A percentile compares a stretch with the other conserved stretches of the same genome.
Evolutionary conservation across 495 filamentous ascomycete species (phyloP).

Genomic region (Aspergillus diversus): DNA sequence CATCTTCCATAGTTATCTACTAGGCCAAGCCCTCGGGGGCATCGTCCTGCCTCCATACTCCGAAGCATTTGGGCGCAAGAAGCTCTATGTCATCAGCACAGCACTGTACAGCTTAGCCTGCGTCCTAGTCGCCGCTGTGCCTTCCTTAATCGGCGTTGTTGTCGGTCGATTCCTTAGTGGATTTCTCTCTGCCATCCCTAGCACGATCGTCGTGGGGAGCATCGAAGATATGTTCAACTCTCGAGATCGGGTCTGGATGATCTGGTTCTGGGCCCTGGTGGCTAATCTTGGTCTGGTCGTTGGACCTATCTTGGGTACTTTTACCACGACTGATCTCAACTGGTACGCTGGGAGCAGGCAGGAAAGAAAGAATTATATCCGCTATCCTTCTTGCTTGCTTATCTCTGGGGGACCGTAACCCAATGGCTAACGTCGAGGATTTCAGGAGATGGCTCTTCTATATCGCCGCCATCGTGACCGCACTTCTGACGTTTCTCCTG

Average conservation of each 20-base stretch:
- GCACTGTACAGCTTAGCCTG: conserved; percentile 47
- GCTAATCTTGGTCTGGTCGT: conserved; percentile 49
- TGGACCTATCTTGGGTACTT: conserved; percentile 50
- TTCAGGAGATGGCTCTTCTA: conserved; percentile 41
- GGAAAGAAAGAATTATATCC: neutral
- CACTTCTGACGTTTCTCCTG: conserved; percentile 34
- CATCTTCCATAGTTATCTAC: conserved; percentile 41
- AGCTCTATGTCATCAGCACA: conserved; percentile 52
- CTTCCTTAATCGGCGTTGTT: conserved; percentile 39
- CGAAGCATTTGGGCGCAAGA: conserved; percentile 55
- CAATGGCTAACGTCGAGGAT: conserved; percentile 7
- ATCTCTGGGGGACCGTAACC: neutral
- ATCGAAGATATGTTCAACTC: conserved; percentile 58
- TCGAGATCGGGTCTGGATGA: conserved; percentile 49
- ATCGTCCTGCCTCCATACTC: conserved; percentile 56
- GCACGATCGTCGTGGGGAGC: conserved; percentile 53
- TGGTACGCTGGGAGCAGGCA: conserved; percentile 30
- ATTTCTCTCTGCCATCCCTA: conserved; percentile 53
- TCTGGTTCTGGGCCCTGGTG: conserved; percentile 50
- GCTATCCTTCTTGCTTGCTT: neutral
- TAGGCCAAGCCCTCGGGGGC: conserved; percentile 54
- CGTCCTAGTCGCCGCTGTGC: conserved; percentile 43
- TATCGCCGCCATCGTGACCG: conserved; percentile 45
- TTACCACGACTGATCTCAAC: conserved; percentile 37
- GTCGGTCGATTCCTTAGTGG: conserved; percentile 51